Conservation (phyloP, 768 basidiomycete genomes). For the Hirschioporus abietinus region DNA sequence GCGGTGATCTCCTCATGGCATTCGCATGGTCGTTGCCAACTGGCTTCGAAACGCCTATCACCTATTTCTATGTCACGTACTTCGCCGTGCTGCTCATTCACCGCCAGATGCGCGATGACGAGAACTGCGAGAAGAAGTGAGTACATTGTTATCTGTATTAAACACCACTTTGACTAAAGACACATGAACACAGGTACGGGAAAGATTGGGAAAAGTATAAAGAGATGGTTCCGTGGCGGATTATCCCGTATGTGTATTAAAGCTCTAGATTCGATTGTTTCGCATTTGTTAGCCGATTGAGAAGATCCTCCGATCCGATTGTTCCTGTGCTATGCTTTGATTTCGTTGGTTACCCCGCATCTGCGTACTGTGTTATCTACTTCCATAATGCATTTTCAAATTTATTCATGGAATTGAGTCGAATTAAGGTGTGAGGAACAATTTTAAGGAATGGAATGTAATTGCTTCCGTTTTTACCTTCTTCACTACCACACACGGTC, state of each 20-base stretch:
- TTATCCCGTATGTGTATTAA: conserved; percentile 80
- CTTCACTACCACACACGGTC: neutral
- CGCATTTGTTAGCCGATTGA: neutral
- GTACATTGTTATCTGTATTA: conserved; percentile 21
- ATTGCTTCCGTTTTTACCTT: neutral
- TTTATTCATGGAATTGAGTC: neutral
- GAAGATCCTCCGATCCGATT: neutral
- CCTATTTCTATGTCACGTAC: conserved; percentile 92
- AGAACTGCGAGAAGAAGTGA: conserved; percentile 83
- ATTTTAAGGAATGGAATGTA: neutral
- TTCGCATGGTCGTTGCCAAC: conserved; percentile 92
- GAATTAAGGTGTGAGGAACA: neutral
- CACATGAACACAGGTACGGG: conserved; percentile 61
- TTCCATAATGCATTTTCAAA: neutral
- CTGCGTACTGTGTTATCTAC: neutral
- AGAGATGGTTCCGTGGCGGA: conserved; percentile 77
- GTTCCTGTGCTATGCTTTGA: neutral
- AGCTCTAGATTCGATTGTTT: neutral
- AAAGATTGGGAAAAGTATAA: conserved; percentile 92
- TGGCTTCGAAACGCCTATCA: conserved; percentile 87
- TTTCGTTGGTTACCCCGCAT: neutral
- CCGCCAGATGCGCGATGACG: conserved; percentile 87
- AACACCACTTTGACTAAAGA: neutral
- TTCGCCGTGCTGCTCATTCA: conserved; percentile 88
- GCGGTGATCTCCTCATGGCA: conserved; percentile 85